Conservation (phyloP, 306 rosid genomes). For the Prunus padus region DNA sequence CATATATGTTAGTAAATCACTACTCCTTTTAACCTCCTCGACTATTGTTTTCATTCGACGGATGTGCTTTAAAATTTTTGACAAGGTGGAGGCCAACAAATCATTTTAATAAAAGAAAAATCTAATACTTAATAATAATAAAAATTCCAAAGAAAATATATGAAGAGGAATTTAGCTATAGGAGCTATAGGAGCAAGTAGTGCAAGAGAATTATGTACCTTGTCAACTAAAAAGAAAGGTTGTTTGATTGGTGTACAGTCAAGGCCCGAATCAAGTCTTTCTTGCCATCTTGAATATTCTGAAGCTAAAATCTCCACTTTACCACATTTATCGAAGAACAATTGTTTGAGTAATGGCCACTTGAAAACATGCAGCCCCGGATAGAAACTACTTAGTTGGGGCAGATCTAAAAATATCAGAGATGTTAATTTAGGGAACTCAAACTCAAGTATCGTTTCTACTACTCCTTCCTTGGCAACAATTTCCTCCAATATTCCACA, state of each 20-base stretch:
- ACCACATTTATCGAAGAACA: too few relatives aligned
- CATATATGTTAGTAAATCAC: too few relatives aligned
- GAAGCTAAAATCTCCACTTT: too few relatives aligned
- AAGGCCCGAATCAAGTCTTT: background rate
- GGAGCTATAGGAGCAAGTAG: too few relatives aligned
- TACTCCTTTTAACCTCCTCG: too few relatives aligned
- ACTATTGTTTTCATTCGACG: background rate
- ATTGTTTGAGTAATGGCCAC: too few relatives aligned
- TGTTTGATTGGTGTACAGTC: background rate
- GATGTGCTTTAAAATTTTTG: too few relatives aligned
- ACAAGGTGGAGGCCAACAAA: too few relatives aligned
- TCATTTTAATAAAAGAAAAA: too few relatives aligned
- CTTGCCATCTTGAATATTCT: too few relatives aligned
- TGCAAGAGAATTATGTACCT: conserved; percentile 8
- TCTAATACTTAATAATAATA: too few relatives aligned
- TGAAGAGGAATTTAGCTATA: background rate
- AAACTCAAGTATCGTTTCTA: background rate
- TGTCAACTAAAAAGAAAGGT: background rate
- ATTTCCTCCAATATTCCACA: conserved; percentile 11
- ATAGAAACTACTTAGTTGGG: conserved; percentile 18
- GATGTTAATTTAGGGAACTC: background rate
- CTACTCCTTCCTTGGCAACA: background rate
- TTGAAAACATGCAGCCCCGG: too few relatives aligned
- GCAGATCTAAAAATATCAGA: background rate
- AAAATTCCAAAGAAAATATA: background rate